A percentile compares a stretch with the other conserved stretches of the same genome.
Evolutionary conservation across 2,329 filamentous ascomycete genomes (phyloP).

Genomic region (Phaeomoniella chlamydospora): DNA sequence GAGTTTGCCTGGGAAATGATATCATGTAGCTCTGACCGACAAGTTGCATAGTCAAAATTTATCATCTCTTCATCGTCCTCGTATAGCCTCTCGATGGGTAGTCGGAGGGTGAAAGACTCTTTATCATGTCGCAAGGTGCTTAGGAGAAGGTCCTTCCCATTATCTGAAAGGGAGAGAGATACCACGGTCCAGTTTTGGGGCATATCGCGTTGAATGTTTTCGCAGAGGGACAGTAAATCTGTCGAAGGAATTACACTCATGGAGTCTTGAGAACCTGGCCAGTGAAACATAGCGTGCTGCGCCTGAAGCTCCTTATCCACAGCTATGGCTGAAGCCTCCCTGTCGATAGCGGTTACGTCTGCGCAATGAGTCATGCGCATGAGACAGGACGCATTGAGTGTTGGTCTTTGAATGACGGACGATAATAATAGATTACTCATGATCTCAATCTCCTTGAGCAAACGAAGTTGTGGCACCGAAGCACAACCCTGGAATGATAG

Average conservation of each 20-base stretch:
- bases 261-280: neutral
- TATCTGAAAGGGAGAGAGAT: slow-evolving; percentile 72
- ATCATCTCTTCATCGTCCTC: slow-evolving; percentile 72
- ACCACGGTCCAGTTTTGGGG: slow-evolving; percentile 73
- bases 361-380: neutral
- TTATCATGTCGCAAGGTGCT: slow-evolving; percentile 67
- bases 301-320: neutral
- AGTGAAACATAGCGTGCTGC: neutral
- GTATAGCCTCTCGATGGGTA: slow-evolving; percentile 72
- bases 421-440: neutral
- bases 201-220: neutral
- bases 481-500: neutral
- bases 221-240: neutral
- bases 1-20: slow-evolving; percentile 72
- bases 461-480: neutral
- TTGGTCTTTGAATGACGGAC: neutral
- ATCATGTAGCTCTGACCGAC: slow-evolving; percentile 59
- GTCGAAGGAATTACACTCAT: neutral
- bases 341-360: neutral
- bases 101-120: slow-evolving; percentile 69
- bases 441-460: neutral
- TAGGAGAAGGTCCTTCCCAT: slow-evolving; percentile 70
- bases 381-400: neutral
- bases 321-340: neutral
- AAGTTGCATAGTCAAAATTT: slow-evolving; percentile 57